Conservation (phyloP, 2,329 filamentous ascomycete species). For the Fusarium sp. region DNA sequence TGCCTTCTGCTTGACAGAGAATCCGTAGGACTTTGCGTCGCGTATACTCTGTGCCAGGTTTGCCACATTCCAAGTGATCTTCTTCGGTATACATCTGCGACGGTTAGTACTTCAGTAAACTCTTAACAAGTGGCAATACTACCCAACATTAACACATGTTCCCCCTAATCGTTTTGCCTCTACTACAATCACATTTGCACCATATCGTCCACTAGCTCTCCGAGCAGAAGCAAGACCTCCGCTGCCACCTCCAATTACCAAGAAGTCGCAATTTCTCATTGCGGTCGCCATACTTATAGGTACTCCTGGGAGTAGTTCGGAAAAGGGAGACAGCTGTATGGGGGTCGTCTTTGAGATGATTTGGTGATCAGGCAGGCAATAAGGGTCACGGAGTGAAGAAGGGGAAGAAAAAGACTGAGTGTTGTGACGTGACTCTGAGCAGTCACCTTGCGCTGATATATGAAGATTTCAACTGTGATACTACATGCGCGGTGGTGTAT, state of each 20-base stretch:
- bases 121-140: fast-evolving
- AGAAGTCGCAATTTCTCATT: neutral
- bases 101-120: neutral
- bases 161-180: neutral
- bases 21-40: neutral
- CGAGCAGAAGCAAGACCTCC: neutral
- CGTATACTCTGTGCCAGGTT: neutral
- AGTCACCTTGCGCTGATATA: no score
- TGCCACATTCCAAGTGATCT: neutral
- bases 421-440: fast-evolving
- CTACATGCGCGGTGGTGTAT: no score
- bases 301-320: neutral
- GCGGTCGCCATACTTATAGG: neutral
- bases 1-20: neutral
- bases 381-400: neutral
- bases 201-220: neutral
- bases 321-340: neutral
- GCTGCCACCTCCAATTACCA: neutral
- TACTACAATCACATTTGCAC: neutral
- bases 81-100: neutral
- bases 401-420: neutral
- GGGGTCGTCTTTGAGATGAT: neutral
- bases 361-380: neutral
- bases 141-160: neutral
- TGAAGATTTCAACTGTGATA: no score